Evolutionary conservation across 2,329 filamentous ascomycete genomes (phyloP), one percentile per base, ranked within the genome.

Genomic region (Neofusicoccum laricinum): DNA sequence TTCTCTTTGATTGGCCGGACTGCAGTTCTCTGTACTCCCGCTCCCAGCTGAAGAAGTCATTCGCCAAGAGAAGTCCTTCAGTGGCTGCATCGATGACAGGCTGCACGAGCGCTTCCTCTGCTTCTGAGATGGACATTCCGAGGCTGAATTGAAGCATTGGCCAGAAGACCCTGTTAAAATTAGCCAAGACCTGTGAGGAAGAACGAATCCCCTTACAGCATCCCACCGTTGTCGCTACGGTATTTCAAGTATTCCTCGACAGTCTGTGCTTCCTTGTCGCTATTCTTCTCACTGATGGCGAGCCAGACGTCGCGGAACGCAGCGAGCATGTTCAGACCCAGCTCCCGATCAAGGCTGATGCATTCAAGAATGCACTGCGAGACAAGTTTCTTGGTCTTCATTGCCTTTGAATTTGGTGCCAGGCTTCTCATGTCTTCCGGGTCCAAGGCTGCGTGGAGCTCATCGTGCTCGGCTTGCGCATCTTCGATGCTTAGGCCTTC

Each of bases 121-220:
- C 49, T 51, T 51, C 17, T n/a, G 49, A 34, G 8, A 51, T 34
- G 14, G 1, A 10, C 25, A 34, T 34, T 11, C 30, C 49, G 15
- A 51, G 25, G n/a, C 49, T 51, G 49, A 51, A 51, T 19, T 51
- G 49, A 5, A 51, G 49, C 49, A 51, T 51, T n/a, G 49, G 49
- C 49, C 49, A 51, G n/a, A 51, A 51, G 3, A 50, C 48, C n/a
- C 49, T 51, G 30, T 36, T 8, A 4, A 14, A 4, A 6, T 10
- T 34, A 10, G 17, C 19, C 32, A 2, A 51, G 25, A 7, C 6
- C 5, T 38, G 49, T 34, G n/a, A 30, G 0, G 12, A 34, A n/a
- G 15, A 12, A 48, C 6, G 17, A 38, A 17, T 1, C 49, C 11
- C 15, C 49, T 51, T 51, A 51, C 49, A 51, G 11, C 49, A 51